Base-by-base conservation (phyloP, 495 filamentous ascomycete genomes). In the Xylaria flabelliformis region DNA sequence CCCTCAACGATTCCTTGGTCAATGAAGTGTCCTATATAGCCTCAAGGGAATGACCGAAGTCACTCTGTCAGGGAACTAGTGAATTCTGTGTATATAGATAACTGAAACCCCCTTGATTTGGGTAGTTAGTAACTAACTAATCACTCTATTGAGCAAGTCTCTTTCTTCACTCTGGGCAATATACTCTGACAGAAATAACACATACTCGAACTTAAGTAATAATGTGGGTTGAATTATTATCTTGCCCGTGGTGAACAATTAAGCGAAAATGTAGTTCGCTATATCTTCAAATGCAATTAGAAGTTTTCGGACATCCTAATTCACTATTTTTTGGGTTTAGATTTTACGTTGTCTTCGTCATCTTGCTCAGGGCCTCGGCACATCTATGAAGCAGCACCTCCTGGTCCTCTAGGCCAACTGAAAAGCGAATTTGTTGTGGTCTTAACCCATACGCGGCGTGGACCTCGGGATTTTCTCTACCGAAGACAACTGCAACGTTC, bases 361-460 rank as follows among this genome's bases (percentile, higher is more conserved):
- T 46, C 69, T 67, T 70, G 3, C 24, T 66, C 8, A 84, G 19
- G 13, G 82, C 84, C 8, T 69, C 73, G 74, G 71, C 67, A 34
- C 83, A 74, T 4, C 79, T 81, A 36, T 77, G 75, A 2, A 83
- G 10, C 71, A 86, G 29, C 44, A 78, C 75, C 59, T 76, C 79
- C 53, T 72, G 75, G 4, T 78, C 77, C 74, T 86, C 85, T 46
- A 86, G 63, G 44, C 84, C 85, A 19, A 82, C 80, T 12, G 78
- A 73, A 42, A 87, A 65, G 15, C 85, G 70, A 3, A 86, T 68
- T 72, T 83, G 80, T 62, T 77, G 77, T 65, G 66, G 69, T 50
- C 44, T 61, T 7, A 80, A 64, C 1, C 81, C 81, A 61, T 76
- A 84, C 50, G 71, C 58, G 7, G 64, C 77, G 51, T 81, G 72